phyloP scores from a whole-genome alignment of 208 protist genomes.

The Leishmania tarentolae region DNA sequence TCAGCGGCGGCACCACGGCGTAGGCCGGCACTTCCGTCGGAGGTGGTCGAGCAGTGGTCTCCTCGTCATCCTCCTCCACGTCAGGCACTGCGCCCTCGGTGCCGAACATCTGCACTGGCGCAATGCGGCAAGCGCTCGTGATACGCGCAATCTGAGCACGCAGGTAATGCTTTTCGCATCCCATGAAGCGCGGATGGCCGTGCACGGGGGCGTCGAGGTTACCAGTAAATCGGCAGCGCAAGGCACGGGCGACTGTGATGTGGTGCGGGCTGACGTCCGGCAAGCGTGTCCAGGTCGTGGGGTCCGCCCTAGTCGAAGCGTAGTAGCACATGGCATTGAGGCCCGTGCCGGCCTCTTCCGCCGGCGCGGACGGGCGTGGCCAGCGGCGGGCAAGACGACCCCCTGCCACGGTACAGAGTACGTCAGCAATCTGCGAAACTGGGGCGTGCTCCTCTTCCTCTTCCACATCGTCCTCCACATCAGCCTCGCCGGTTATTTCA shows the following conservation, averaged over 20 bases:
- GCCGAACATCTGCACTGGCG: conserved; percentile 81
- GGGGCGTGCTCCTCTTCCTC: conserved; percentile 71
- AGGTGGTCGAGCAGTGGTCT: conserved; percentile 46
- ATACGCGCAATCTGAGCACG: conserved; percentile 97
- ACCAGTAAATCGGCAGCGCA: conserved; percentile 92
- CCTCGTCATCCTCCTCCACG: conserved; percentile 62
- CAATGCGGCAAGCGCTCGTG: conserved; percentile 81
- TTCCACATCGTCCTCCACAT: conserved; percentile 61
- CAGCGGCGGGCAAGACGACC: conserved; percentile 40
- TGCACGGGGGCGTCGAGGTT: conserved; percentile 85
- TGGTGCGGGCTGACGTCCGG: conserved; percentile 93
- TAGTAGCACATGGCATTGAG: conserved; percentile 93
- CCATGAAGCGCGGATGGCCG: conserved; percentile 92
- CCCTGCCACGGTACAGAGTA: conserved; percentile 53
- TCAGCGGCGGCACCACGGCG: conserved; percentile 73
- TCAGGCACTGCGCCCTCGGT: conserved; percentile 86
- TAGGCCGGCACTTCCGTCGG: conserved; percentile 78
- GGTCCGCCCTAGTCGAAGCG: conserved; percentile 68
- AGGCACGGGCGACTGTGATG: conserved; percentile 78
- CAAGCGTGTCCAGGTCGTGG: conserved; percentile 83
- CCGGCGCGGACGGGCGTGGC: conserved; percentile 37
- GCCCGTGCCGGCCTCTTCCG: conserved; percentile 74
- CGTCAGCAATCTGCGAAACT: conserved; percentile 67
- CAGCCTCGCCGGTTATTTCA: conserved; percentile 37
- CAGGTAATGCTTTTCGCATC: conserved; percentile 92